Base-by-base conservation (phyloP, 306 rosid species). In the Rosa chinensis region DNA sequence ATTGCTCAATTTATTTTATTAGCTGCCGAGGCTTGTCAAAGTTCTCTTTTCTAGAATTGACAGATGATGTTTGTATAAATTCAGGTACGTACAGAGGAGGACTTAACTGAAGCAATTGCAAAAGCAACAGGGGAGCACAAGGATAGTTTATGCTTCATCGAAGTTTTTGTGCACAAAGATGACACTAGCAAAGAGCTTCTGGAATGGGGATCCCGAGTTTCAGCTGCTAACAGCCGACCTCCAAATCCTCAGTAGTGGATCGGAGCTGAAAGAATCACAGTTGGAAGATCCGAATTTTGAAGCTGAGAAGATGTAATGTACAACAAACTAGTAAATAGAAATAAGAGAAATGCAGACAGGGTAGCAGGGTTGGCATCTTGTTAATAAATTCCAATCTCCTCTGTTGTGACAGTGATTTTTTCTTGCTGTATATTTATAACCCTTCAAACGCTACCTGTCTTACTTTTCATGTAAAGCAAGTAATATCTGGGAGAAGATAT, bases 161-260 rank as follows among this genome's bases (percentile, higher is more conserved):
- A 92, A 83, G 93, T 88, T 35, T 48, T 94, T 71, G 89, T 73
- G 49, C 98, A 94, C 79, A 94, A 81, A 82, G 97, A 94, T 77
- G 98, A 94, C 73, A 90, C 98, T 35, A 94, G 97, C 87, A 94
- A 94, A 87, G 96, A 94, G 84, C 86, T 94, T 58, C 89, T 94
- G 48, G 98, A 90, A 81, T 94, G 98, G 98, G 98, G 97, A 74
- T 92, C 98, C 55, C 89, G 97, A 44, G 98, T 94, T 84, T 84
- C 98, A 66, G 89, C 94, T 53, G 98, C 97, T 32, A 94, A 90
- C 70, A 12, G 96, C 70, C 94, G 96, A 45, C 94, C 94, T 71
- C 97, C 98, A 40, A 94, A 94, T 82, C 96, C 94, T 55, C 98
- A 90, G 74, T 92, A 89, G 82, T 74, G 18, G 20, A 42, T 18